Evolutionary conservation across 805 yeast species (phyloP).

Genomic region (Metschnikowia kunwiensis): DNA sequence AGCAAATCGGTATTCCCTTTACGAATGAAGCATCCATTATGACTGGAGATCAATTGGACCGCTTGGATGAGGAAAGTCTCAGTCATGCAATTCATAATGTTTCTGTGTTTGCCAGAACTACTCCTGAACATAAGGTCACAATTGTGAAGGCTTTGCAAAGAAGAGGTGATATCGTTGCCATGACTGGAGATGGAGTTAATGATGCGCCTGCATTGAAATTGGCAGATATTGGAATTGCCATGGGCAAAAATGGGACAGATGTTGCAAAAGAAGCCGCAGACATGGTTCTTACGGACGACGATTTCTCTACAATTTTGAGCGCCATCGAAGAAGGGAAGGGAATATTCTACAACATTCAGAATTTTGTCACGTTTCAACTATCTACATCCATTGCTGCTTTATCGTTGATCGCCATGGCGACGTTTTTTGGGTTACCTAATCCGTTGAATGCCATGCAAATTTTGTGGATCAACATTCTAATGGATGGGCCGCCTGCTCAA

Average conservation of each 20-base stretch:
- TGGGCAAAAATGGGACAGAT: conserved; percentile 94
- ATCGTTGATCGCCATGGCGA: conserved; percentile 81
- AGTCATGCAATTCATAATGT: conserved; percentile 76
- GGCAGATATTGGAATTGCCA: conserved; percentile 94
- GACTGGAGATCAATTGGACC: conserved; percentile 80
- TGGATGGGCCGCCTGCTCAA: conserved; percentile 99
- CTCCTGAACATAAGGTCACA: conserved; percentile 89
- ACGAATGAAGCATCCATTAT: conserved; percentile 65
- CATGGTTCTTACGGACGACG: conserved; percentile 96
- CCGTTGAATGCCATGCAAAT: conserved; percentile 98
- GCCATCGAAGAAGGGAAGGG: conserved; percentile 99
- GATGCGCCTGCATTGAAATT: conserved; percentile 97
- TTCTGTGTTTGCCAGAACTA: conserved; percentile 89
- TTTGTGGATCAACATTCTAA: conserved; percentile 91
- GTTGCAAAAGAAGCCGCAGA: conserved; percentile 98
- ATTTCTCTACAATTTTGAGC: conserved; percentile 85
- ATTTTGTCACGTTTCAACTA: conserved; percentile 89
- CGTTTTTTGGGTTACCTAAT: conserved; percentile 83
- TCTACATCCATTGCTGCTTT: conserved; percentile 96
- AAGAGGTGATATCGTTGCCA: conserved; percentile 93
- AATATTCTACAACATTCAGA: conserved; percentile 91
- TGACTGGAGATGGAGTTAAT: conserved; percentile 99
- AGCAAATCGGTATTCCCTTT: conserved; percentile 85
- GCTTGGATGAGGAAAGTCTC: conserved; percentile 67
- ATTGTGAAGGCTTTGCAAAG: conserved; percentile 87